Conservation (phyloP, 1,284 basidiomycete species). For the Trichosporon sp. region DNA sequence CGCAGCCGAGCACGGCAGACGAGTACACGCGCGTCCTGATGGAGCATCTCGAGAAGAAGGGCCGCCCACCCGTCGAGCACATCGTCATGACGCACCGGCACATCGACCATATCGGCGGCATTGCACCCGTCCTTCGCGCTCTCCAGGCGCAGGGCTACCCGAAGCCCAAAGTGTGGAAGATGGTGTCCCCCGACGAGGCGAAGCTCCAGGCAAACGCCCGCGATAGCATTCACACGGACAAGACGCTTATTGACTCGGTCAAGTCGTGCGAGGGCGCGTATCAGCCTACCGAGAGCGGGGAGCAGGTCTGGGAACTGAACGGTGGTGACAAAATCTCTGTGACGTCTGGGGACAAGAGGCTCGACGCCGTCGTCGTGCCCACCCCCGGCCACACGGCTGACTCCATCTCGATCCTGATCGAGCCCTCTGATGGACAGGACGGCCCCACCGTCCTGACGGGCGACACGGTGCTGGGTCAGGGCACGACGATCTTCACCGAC, state of each 20-base stretch:
- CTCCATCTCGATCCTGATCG: constrained; percentile 73
- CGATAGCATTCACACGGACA: constrained; percentile 39
- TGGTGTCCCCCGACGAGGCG: constrained; percentile 50
- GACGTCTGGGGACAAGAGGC: constrained; percentile 26
- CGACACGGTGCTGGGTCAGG: constrained; percentile 88
- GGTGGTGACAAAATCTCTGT: constrained; percentile 16
- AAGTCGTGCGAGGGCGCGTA: constrained; percentile 23
- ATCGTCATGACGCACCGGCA: constrained; percentile 92
- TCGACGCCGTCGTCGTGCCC: constrained; percentile 67
- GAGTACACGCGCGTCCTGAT: constrained; percentile 48
- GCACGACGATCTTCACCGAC: constrained; percentile 88
- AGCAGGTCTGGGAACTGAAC: constrained; percentile 7
- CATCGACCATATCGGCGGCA: constrained; percentile 78
- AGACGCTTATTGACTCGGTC: constrained; percentile 39
- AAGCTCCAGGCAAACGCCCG: constrained; percentile 35
- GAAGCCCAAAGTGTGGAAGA: constrained; percentile 58
- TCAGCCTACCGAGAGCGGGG: neutral
- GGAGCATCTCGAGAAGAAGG: constrained; percentile 35
- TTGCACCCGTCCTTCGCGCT: constrained; percentile 70
- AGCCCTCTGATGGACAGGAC: constrained; percentile 48
- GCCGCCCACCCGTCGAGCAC: constrained; percentile 63
- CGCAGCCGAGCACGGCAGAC: constrained; percentile 67
- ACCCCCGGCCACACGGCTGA: constrained; percentile 91
- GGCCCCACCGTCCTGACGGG: constrained; percentile 77
- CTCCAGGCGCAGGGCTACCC: constrained; percentile 60